Conservation (phyloP, 1,139 yeast genomes). For the Suhomyces wounanorum region DNA sequence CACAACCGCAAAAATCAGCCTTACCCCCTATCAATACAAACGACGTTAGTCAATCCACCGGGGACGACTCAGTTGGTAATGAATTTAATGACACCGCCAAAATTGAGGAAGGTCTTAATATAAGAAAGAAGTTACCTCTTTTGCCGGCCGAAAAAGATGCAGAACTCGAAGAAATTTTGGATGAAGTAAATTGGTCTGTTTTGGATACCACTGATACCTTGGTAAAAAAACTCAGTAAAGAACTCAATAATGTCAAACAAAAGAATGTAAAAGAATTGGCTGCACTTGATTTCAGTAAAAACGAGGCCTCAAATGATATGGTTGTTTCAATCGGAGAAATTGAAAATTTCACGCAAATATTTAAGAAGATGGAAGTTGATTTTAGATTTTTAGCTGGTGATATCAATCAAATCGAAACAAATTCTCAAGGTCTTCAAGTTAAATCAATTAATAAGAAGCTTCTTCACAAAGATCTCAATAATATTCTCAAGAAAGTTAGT, state of each 20-base stretch:
- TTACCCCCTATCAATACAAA: not conserved
- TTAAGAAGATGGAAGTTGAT: constrained; percentile 47
- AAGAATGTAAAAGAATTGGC: constrained; percentile 42
- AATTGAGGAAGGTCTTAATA: constrained; percentile 22
- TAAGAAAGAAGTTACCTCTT: constrained; percentile 19
- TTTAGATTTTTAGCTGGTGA: constrained; percentile 57
- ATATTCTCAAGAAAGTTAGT: constrained; percentile 68
- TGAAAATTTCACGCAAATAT: constrained; percentile 56
- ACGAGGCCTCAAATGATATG: constrained; percentile 38
- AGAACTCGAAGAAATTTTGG: constrained; percentile 66
- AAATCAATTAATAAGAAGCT: constrained; percentile 78
- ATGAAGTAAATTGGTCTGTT: constrained; percentile 73
- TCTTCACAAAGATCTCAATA: constrained; percentile 67
- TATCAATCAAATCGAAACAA: constrained; percentile 69
- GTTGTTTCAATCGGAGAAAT: constrained; percentile 59
- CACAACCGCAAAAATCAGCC: not conserved
- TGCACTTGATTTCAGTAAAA: constrained; percentile 42
- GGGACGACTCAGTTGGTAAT: not conserved
- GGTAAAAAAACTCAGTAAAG: constrained; percentile 53
- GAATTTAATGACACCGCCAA: constrained; percentile 7
- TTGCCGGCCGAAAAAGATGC: constrained; percentile 33
- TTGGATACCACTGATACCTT: constrained; percentile 62
- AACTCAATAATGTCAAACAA: constrained; percentile 38
- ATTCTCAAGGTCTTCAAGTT: constrained; percentile 82
- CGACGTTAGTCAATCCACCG: not conserved